A percentile compares a stretch with the other conserved stretches of the same genome.
phyloP scores from a whole-genome alignment of 805 yeast species.

The Ogataea trehalophila region DNA sequence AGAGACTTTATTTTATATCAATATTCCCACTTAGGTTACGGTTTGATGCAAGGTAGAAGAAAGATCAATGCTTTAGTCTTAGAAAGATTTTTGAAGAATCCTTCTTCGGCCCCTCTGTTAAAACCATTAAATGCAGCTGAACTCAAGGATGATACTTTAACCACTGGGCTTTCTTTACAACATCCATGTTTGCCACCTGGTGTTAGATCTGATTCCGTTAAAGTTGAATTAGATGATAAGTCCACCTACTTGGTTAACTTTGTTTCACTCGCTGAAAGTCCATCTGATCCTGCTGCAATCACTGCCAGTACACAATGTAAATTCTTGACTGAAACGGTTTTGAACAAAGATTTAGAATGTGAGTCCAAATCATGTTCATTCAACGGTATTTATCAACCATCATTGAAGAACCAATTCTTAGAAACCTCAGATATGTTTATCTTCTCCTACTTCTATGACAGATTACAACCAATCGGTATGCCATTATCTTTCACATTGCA shows the following conservation, averaged over 20 bases:
- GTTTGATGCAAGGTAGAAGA: constrained; percentile 90
- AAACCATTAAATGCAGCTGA: constrained; percentile 29
- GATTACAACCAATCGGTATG: constrained; percentile 92
- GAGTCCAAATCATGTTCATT: constrained; percentile 80
- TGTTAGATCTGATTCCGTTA: constrained; percentile 49
- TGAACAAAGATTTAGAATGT: constrained; percentile 82
- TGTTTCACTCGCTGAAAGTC: constrained; percentile 25
- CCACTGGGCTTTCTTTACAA: constrained; percentile 42
- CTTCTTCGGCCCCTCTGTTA: constrained; percentile 19
- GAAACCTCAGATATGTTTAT: constrained; percentile 73
- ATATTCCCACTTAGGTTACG: constrained; percentile 92
- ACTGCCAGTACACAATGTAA: constrained; percentile 84
- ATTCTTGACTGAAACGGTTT: constrained; percentile 69
- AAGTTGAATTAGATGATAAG: constrained; percentile 47
- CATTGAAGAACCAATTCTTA: constrained; percentile 72
- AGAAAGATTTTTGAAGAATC: constrained; percentile 20
- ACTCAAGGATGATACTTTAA: constrained; percentile 31
- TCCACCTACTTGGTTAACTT: constrained; percentile 30
- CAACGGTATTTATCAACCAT: constrained; percentile 97
- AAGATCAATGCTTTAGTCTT: constrained; percentile 67
- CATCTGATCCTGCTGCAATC: constrained; percentile 24
- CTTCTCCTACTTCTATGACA: constrained; percentile 93
- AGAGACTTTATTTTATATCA: constrained; percentile 80
- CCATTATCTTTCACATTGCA: constrained; percentile 81
- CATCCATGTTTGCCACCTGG: constrained; percentile 93